phyloP scores from a whole-genome alignment of 441 rosid species.

The Syzygium syzygioides region DNA sequence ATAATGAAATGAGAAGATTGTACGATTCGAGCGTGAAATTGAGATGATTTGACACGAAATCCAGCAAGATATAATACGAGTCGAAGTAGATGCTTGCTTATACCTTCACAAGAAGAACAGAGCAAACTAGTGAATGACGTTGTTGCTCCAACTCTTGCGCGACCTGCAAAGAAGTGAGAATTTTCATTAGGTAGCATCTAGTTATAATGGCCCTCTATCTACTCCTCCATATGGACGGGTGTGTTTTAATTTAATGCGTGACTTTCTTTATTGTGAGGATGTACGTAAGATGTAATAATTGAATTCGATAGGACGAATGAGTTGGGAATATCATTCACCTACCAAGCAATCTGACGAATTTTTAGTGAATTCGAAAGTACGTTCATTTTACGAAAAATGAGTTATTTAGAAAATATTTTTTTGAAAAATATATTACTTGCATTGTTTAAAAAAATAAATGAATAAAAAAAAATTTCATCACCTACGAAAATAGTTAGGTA shows the following conservation, averaged over 20 bases:
- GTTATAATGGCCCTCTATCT: neutral
- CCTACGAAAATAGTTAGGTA: too few relatives aligned
- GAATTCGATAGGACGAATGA: accelerated
- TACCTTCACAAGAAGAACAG: neutral
- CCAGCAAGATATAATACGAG: neutral
- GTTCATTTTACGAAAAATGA: too few relatives aligned
- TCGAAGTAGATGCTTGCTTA: neutral
- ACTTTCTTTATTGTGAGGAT: neutral
- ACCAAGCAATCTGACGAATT: neutral
- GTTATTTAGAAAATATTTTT: too few relatives aligned
- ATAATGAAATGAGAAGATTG: neutral
- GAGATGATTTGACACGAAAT: neutral
- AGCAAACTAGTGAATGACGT: neutral
- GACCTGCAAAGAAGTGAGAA: neutral
- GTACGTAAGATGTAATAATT: neutral
- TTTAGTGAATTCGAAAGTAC: too few relatives aligned
- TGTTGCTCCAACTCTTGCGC: neutral
- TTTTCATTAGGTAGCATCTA: neutral
- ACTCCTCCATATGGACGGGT: neutral
- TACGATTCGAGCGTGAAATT: neutral
- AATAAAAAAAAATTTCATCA: too few relatives aligned
- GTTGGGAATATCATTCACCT: neutral
- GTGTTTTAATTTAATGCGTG: neutral
- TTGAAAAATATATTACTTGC: too few relatives aligned
- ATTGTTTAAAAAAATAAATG: too few relatives aligned